These are phyloP conservation scores for Didymosphaeria variabile DNA, from an alignment of 2,329 filamentous ascomycete species.

Conservation along the genomic window DNA sequence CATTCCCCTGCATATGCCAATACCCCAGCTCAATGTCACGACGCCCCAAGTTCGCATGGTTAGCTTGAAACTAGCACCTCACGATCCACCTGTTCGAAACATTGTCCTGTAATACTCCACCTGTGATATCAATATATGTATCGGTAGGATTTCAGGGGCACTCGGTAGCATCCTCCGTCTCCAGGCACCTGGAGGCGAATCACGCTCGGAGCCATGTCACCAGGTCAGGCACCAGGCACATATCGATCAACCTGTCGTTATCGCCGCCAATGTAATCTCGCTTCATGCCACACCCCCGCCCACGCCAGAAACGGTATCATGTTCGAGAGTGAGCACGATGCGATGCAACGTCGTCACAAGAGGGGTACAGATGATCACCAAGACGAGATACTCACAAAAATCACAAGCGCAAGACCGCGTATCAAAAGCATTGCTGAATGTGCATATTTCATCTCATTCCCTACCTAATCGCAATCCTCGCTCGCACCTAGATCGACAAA, in stretches of 20 bases:
- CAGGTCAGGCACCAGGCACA: neutral
- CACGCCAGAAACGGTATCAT: neutral
- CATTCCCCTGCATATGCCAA: too few species aligned
- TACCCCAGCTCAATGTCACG: too few species aligned
- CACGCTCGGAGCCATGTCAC: neutral
- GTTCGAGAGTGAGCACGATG: neutral
- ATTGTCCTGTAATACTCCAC: neutral
- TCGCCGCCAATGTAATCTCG: neutral
- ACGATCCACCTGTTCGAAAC: neutral
- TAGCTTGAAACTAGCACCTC: neutral
- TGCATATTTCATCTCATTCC: constrained; percentile 5
- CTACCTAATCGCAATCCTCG: constrained; percentile 8
- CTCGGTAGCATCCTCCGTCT: neutral
- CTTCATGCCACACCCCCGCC: neutral
- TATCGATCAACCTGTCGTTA: neutral
- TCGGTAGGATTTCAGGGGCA: constrained; percentile 2
- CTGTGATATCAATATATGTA: neutral
- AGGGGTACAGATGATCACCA: too few species aligned
- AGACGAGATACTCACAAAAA: too few species aligned
- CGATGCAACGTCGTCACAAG: neutral
- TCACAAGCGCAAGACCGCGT: neutral
- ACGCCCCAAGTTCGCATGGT: neutral
- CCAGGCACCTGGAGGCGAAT: neutral
- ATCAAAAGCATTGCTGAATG: neutral
- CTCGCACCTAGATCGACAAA: constrained; percentile 11